Evolutionary conservation across 164 flowering plant species (phyloP).

Genomic region (Berberis thunbergii): DNA sequence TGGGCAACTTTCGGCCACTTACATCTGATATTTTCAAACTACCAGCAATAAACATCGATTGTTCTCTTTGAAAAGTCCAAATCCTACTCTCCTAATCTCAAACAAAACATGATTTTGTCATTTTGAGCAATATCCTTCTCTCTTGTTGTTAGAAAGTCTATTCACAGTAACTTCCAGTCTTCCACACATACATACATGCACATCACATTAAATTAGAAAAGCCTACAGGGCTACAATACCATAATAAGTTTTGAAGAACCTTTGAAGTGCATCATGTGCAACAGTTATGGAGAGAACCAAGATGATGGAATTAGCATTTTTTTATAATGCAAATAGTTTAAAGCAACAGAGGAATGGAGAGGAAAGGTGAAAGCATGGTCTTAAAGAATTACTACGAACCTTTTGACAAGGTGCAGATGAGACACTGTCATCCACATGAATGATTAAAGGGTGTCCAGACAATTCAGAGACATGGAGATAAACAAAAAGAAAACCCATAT

Average conservation of each 20-base stretch:
- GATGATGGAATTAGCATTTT: too few relatives aligned
- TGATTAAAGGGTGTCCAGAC: conserved; percentile 12
- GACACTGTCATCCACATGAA: conserved; percentile 13
- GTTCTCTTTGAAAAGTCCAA: background rate
- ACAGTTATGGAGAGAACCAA: too few relatives aligned
- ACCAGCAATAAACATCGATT: background rate
- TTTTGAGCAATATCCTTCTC: too few relatives aligned
- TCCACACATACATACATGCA: too few relatives aligned
- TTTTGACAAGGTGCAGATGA: conserved; percentile 5
- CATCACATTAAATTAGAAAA: too few relatives aligned
- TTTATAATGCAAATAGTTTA: too few relatives aligned
- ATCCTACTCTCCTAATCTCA: background rate
- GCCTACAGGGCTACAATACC: too few relatives aligned
- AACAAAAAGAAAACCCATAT: background rate
- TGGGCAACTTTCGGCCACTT: background rate
- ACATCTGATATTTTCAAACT: background rate
- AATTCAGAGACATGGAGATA: conserved; percentile 7
- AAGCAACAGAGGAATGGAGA: background rate
- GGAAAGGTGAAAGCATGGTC: conserved; percentile 5
- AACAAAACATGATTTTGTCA: background rate
- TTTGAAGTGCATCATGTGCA: too few relatives aligned
- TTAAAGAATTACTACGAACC: conserved; percentile 5
- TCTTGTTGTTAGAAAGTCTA: too few relatives aligned
- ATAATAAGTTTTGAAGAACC: too few relatives aligned
- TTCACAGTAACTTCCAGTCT: too few relatives aligned